These are phyloP conservation scores for Mortierella sp. DNA, from an alignment of 371 early-diverging fungal species.

Conservation along the genomic window DNA sequence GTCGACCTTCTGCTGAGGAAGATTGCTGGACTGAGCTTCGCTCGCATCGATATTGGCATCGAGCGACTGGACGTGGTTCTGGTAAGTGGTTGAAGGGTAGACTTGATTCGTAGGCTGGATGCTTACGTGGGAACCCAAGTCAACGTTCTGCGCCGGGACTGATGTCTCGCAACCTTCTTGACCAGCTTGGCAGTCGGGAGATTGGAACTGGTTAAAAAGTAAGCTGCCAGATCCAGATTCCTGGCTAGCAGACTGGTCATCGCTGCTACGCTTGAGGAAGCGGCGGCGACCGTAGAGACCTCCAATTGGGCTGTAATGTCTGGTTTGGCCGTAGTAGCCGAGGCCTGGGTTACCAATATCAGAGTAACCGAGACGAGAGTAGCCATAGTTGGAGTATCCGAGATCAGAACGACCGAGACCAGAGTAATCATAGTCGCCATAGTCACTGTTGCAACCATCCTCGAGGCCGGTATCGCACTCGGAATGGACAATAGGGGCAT, in stretches of 20 bases:
- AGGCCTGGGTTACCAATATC: background rate
- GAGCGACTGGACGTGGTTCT: constrained; percentile 41
- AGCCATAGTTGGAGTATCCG: background rate
- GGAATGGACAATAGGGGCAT: constrained; percentile 37
- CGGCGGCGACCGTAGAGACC: background rate
- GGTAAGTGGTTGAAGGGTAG: constrained; percentile 38
- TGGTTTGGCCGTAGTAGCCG: background rate
- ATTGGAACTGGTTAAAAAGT: constrained; percentile 46
- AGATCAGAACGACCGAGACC: background rate
- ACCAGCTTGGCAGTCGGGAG: background rate
- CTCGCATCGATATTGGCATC: constrained; percentile 33
- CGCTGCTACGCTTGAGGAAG: constrained; percentile 9
- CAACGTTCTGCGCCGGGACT: constrained; percentile 33
- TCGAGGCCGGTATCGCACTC: constrained; percentile 22
- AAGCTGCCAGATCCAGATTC: constrained; percentile 15
- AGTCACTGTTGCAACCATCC: background rate
- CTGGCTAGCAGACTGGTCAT: background rate
- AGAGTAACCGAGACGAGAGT: no score
- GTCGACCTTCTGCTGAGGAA: constrained; percentile 42
- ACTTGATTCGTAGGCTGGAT: constrained; percentile 33
- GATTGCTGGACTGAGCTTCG: constrained; percentile 14
- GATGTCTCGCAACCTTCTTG: constrained; percentile 18
- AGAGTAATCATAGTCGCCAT: constrained; percentile 3
- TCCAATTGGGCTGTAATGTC: background rate
- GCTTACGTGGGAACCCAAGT: constrained; percentile 34